Conservation (phyloP, 768 basidiomycete genomes). For the Tricholoma flavovirens region DNA sequence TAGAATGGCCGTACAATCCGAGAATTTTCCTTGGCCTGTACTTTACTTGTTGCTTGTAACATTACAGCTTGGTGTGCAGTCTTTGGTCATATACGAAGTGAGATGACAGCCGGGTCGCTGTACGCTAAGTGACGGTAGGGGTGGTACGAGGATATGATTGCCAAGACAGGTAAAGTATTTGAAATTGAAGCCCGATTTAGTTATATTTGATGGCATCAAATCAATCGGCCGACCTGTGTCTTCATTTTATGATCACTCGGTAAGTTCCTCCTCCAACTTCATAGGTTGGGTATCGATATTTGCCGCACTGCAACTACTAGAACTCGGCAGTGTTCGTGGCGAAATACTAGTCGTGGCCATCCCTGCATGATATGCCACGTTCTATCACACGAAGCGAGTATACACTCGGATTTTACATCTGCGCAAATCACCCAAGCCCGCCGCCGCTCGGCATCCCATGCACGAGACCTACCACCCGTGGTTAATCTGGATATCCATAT, state of each 20-base stretch:
- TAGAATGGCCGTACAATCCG: not conserved
- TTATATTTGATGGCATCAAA: not conserved
- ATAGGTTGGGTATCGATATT: too few relatives aligned
- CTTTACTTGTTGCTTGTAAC: too few relatives aligned
- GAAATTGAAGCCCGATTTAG: not conserved
- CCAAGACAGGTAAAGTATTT: not conserved
- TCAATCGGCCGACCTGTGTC: not conserved
- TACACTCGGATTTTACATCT: not conserved
- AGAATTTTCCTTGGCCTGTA: not conserved
- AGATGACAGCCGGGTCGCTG: too few relatives aligned
- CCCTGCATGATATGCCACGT: too few relatives aligned
- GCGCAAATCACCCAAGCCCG: not conserved
- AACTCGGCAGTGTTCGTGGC: too few relatives aligned
- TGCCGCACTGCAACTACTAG: too few relatives aligned
- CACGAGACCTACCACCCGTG: not conserved
- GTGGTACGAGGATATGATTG: too few relatives aligned
- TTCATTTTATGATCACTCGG: conserved; percentile 9
- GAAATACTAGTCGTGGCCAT: too few relatives aligned
- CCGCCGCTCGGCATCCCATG: not conserved
- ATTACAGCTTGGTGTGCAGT: too few relatives aligned
- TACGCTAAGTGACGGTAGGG: too few relatives aligned
- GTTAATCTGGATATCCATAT: not conserved
- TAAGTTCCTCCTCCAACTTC: not conserved
- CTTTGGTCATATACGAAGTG: too few relatives aligned
- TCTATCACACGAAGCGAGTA: too few relatives aligned